These are phyloP conservation scores for Umbilicus rupestris DNA, from an alignment of 164 flowering plant species.

Conservation along the genomic window DNA sequence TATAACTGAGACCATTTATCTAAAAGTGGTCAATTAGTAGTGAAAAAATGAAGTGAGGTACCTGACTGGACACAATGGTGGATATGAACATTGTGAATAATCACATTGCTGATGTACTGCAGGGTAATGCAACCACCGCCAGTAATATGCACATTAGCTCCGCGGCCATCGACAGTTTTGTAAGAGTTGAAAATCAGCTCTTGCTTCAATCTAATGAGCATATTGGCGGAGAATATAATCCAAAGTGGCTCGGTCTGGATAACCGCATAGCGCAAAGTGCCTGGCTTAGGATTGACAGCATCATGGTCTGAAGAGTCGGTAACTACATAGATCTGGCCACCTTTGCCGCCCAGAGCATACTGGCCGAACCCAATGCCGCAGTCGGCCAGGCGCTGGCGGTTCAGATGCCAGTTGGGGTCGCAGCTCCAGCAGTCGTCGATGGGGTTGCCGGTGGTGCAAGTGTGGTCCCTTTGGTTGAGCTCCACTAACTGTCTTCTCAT, in stretches of 20 bases:
- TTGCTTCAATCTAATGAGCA: conserved; percentile 46
- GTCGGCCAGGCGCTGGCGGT: conserved; percentile 61
- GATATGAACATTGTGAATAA: conserved; percentile 56
- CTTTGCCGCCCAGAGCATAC: conserved; percentile 57
- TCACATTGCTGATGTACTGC: conserved; percentile 45
- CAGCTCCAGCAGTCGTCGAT: conserved; percentile 77
- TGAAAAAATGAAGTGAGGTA: neutral
- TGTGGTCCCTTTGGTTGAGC: conserved; percentile 14
- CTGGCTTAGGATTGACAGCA: conserved; percentile 48
- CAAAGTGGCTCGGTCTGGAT: conserved; percentile 53
- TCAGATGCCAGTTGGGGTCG: conserved; percentile 49
- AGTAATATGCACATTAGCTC: conserved; percentile 54
- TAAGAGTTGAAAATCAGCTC: conserved; percentile 60
- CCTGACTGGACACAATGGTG: conserved; percentile 50
- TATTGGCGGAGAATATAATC: conserved; percentile 55
- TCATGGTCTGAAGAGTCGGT: conserved; percentile 62
- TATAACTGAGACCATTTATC: neutral
- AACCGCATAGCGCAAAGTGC: conserved; percentile 60
- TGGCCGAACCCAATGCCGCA: conserved; percentile 69
- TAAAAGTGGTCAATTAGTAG: neutral
- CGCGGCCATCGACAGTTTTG: conserved; percentile 64
- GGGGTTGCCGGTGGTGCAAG: conserved; percentile 59
- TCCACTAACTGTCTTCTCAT: conserved; percentile 37
- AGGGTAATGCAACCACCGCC: conserved; percentile 70
- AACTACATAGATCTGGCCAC: conserved; percentile 49